These are phyloP conservation scores for Theobroma grandiflorum DNA, from an alignment of 441 rosid genomes.

Conservation along the genomic window DNA sequence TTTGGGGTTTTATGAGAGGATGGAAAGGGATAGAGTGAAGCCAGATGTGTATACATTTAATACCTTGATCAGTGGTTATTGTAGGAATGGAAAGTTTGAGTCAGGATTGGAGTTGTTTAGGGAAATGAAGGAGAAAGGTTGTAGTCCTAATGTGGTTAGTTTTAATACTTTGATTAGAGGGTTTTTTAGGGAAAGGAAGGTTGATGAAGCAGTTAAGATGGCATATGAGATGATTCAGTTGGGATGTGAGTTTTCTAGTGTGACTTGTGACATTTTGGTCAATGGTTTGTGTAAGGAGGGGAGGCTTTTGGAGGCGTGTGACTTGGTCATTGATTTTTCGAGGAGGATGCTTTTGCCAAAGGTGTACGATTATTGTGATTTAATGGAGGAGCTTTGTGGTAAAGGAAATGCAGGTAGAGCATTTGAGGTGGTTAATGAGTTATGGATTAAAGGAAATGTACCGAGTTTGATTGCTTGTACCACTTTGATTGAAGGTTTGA, in stretches of 20 bases:
- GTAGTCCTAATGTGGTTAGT: slow-evolving; percentile 79
- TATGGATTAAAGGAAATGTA: slow-evolving; percentile 66
- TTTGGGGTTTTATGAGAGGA: slow-evolving; percentile 55
- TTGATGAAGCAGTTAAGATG: slow-evolving; percentile 72
- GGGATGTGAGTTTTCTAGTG: slow-evolving; percentile 61
- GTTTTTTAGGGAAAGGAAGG: slow-evolving; percentile 61
- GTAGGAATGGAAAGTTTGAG: slow-evolving; percentile 54
- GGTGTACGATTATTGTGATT: slow-evolving; percentile 58
- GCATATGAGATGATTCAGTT: slow-evolving; percentile 84
- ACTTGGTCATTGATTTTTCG: slow-evolving; percentile 65
- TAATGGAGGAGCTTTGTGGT: slow-evolving; percentile 67
- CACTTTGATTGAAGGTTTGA: slow-evolving; percentile 79
- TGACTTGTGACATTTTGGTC: slow-evolving; percentile 83
- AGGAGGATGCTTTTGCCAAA: slow-evolving; percentile 62
- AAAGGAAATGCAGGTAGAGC: slow-evolving; percentile 55
- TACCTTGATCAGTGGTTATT: slow-evolving; percentile 72
- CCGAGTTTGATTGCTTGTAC: slow-evolving; percentile 78
- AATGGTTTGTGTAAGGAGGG: slow-evolving; percentile 74
- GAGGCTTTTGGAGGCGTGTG: slow-evolving; percentile 53
- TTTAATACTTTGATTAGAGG: slow-evolving; percentile 85
- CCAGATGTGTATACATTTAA: slow-evolving; percentile 80
- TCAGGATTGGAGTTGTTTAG: slow-evolving; percentile 69
- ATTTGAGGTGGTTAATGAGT: slow-evolving; percentile 56
- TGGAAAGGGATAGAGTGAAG: slow-evolving; percentile 68
- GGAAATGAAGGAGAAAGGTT: slow-evolving; percentile 79